These are phyloP conservation scores for Kalmanozyma brasiliensis DNA, from an alignment of 1,284 basidiomycete genomes.

Conservation along the genomic window DNA sequence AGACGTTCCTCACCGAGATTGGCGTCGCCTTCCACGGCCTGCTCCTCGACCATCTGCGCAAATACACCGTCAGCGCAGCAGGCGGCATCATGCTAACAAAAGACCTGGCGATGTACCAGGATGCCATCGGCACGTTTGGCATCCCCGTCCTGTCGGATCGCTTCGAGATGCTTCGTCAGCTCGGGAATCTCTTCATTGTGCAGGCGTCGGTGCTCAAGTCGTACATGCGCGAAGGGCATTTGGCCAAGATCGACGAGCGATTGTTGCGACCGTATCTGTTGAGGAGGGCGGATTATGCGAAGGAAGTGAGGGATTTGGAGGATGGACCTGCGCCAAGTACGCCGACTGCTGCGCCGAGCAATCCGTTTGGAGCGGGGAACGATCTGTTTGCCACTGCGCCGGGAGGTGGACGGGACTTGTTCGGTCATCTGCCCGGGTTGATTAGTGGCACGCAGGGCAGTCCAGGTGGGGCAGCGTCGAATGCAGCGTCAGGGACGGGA, in stretches of 20 bases:
- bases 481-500: background rate
- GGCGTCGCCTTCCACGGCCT: slow-evolving; percentile 94
- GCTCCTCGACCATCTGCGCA: slow-evolving; percentile 91
- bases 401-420: slow-evolving; percentile 19
- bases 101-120: slow-evolving; percentile 97
- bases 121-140: slow-evolving; percentile 82
- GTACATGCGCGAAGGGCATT: slow-evolving; percentile 66
- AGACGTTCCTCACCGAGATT: slow-evolving; percentile 90
- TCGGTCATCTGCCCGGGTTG: slow-evolving; percentile 33
- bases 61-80: slow-evolving; percentile 94
- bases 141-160: slow-evolving; percentile 88
- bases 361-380: slow-evolving; percentile 11
- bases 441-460: slow-evolving; percentile 14
- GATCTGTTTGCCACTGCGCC: slow-evolving; percentile 16
- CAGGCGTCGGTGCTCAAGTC: slow-evolving; percentile 64
- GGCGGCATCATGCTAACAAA: slow-evolving; percentile 98
- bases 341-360: slow-evolving; percentile 15
- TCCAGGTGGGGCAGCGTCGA: slow-evolving; percentile 3
- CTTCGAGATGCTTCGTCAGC: slow-evolving; percentile 97
- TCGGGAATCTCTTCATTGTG: slow-evolving; percentile 86
- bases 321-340: slow-evolving; percentile 20
- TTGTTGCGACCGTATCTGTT: slow-evolving; percentile 90
- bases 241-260: slow-evolving; percentile 84
- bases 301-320: slow-evolving; percentile 61
- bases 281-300: slow-evolving; percentile 81